Evolutionary conservation across 352 stramenopile species (phyloP).

Genomic region (Globisporangium middletonii): DNA sequence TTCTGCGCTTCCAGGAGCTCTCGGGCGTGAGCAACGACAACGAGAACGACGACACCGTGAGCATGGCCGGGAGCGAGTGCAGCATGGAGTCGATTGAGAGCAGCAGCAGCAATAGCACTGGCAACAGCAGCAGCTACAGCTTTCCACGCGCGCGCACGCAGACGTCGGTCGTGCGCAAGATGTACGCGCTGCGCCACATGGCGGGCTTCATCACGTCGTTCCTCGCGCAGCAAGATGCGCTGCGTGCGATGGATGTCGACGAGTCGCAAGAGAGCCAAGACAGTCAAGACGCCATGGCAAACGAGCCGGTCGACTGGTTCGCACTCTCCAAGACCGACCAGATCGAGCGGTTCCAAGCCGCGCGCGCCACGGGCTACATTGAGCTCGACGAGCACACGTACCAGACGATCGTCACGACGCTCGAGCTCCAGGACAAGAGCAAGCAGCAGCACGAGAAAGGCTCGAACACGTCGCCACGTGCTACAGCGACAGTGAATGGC

Average conservation of each 20-base stretch:
- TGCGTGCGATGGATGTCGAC: not conserved
- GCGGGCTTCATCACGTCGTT: slow-evolving; percentile 9
- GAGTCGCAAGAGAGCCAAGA: not conserved
- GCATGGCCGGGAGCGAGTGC: slow-evolving; percentile 10
- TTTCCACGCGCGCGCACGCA: slow-evolving; percentile 5
- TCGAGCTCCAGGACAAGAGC: slow-evolving; percentile 12
- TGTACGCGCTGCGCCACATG: slow-evolving; percentile 13
- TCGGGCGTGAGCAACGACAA: not conserved
- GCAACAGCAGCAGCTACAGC: not conserved
- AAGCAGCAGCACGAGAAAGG: slow-evolving; percentile 4
- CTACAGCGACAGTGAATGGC: not conserved
- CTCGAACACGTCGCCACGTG: not conserved
- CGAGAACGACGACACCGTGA: not conserved
- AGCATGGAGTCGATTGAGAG: slow-evolving; percentile 8
- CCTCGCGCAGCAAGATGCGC: not conserved
- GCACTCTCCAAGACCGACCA: slow-evolving; percentile 6
- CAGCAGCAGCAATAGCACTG: not conserved
- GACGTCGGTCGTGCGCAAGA: slow-evolving; percentile 10
- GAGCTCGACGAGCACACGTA: slow-evolving; percentile 14
- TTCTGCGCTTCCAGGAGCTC: slow-evolving; percentile 12
- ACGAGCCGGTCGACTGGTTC: slow-evolving; percentile 10
- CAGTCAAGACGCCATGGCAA: not conserved
- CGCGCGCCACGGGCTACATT: slow-evolving; percentile 8
- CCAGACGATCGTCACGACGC: slow-evolving; percentile 7
- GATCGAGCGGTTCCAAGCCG: slow-evolving; percentile 13